Evolutionary conservation across 2,329 filamentous ascomycete species (phyloP).

Genomic region (Talaromyces piceae): DNA sequence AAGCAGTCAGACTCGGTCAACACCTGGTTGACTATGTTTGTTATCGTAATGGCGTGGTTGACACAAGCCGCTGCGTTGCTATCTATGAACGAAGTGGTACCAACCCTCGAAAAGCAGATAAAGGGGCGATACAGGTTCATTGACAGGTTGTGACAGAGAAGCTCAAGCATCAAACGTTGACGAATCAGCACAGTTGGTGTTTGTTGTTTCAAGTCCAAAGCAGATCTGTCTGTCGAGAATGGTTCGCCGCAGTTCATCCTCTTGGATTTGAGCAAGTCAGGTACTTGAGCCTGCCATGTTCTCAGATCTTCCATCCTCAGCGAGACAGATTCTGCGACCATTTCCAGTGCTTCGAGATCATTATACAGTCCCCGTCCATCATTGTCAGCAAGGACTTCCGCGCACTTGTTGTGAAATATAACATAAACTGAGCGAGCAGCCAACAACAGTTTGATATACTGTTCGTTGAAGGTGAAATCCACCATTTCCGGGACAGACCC

Average conservation of each 20-base stretch:
- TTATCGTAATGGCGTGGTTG: slow-evolving; percentile 9
- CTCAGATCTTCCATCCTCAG: neutral
- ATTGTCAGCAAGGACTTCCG: slow-evolving; percentile 3
- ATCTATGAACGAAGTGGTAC: neutral
- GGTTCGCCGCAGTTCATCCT: slow-evolving; percentile 3
- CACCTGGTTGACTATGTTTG: slow-evolving; percentile 7
- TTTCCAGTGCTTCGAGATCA: neutral
- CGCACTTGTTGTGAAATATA: slow-evolving; percentile 4
- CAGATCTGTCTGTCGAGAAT: slow-evolving; percentile 7
- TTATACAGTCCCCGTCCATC: neutral
- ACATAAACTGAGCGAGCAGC: slow-evolving; percentile 3
- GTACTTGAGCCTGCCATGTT: slow-evolving; percentile 3
- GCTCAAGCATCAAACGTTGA: slow-evolving; percentile 6
- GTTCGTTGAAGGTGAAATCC: slow-evolving; percentile 5
- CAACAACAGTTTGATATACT: slow-evolving; percentile 7
- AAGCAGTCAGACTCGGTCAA: slow-evolving; percentile 4
- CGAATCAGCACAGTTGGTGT: slow-evolving; percentile 5
- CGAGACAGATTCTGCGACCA: slow-evolving; percentile 2
- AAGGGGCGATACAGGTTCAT: slow-evolving; percentile 10
- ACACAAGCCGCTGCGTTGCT: slow-evolving; percentile 1
- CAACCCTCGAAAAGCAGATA: slow-evolving; percentile 4
- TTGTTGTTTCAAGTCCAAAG: slow-evolving; percentile 5
- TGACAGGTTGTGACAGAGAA: slow-evolving; percentile 6
- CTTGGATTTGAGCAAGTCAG: slow-evolving; percentile 7
- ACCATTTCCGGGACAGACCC: neutral